Evolutionary conservation across 2,329 filamentous ascomycete species (phyloP), one percentile per base, ranked within the genome.

Genomic region (Fusarium sp.): DNA sequence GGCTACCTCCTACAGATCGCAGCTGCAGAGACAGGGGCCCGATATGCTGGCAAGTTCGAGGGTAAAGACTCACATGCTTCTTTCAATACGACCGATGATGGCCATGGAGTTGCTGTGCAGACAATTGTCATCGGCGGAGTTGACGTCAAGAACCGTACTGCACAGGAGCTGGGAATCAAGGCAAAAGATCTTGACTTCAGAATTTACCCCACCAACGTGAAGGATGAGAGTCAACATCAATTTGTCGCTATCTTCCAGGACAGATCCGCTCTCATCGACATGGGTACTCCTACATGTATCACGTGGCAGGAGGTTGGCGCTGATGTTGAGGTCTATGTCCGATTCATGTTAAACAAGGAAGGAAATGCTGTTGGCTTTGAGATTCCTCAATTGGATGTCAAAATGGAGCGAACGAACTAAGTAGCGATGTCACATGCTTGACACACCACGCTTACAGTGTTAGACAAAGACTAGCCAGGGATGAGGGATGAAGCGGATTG

Each of bases 241-340:
- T 79, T 76, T 18, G 59, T 79, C 0, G 73, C 71, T 0, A 71
- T 78, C 0, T 74, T 77, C 18, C 78, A 79, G 61, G 73, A 79
- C 20, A 74, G 54, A 49, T 71, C 56, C 16, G 76, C 76, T 4
- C 71, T 68, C 0, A 68, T 74, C 8, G 77, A 80, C 4, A 67
- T 58, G 65, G 77, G 75, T 1, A 79, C 77, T 4, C 78, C 77
- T 3, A 79, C 78, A 2, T 79, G 78, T 26, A 75, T 77, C 23
- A 78, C 74, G 0, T 79, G 76, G 71, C 72, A 73, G 20, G 69
- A 70, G 30, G 44, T 71, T 15, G 71, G 65, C n/a, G 64, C 53
- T 16, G 62, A 46, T 0, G 20, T 41, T 4, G 67, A 74, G 15
- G 26, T 59, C 0, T 59, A 18, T 13, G 4, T 74, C 3, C 23